phyloP scores from a whole-genome alignment of 208 protist species.

The Leishmania tarentolae region DNA sequence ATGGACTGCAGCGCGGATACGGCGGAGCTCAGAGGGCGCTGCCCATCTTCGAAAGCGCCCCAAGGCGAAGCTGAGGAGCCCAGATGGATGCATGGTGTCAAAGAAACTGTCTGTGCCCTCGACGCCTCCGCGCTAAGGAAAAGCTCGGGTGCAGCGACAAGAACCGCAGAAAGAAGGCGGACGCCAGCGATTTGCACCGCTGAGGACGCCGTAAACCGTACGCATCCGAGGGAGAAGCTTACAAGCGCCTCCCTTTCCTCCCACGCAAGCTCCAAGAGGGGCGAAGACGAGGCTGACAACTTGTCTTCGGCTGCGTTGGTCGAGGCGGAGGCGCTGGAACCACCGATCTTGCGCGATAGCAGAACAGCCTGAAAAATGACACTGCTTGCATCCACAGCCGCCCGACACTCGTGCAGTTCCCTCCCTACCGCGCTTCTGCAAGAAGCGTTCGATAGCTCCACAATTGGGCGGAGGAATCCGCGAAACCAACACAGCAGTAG shows the following conservation, averaged over 20 bases:
- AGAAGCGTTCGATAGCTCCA: constrained; percentile 63
- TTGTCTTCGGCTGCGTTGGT: background rate
- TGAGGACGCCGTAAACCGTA: constrained; percentile 48
- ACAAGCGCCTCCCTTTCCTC: constrained; percentile 53
- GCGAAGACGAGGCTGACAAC: background rate
- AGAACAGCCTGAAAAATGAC: constrained; percentile 68
- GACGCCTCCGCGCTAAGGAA: constrained; percentile 25
- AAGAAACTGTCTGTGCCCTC: background rate
- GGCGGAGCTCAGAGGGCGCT: constrained; percentile 25
- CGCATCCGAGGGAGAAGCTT: constrained; percentile 66
- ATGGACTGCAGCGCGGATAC: constrained; percentile 41
- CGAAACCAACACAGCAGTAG: constrained; percentile 43
- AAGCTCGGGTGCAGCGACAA: constrained; percentile 65
- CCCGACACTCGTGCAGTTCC: constrained; percentile 28
- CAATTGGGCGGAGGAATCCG: constrained; percentile 40
- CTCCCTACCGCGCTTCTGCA: constrained; percentile 21
- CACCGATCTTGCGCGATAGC: constrained; percentile 17
- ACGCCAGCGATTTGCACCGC: constrained; percentile 65
- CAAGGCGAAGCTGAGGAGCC: too few species aligned
- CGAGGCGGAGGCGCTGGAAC: background rate
- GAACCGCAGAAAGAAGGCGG: constrained; percentile 63
- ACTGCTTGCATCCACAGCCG: constrained; percentile 53
- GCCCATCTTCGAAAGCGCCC: background rate
- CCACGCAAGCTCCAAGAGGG: constrained; percentile 26
- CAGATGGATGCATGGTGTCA: background rate